phyloP scores from a whole-genome alignment of 805 yeast genomes.

The Debaryomyces castellii region DNA sequence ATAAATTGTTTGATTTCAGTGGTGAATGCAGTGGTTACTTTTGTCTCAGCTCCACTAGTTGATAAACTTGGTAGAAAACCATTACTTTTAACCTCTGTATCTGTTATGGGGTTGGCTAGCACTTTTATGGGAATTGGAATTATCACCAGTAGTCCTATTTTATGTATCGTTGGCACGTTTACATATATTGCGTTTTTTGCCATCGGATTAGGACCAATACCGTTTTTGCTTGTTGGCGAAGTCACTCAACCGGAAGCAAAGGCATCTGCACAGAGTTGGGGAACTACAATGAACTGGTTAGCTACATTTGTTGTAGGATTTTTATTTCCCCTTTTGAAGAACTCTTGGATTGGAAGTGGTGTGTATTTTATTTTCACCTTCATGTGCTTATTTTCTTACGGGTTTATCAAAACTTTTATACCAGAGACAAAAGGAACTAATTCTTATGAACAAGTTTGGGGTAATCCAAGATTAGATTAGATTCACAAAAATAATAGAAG shows the following conservation, averaged over 20 bases:
- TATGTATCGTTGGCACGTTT: conserved; percentile 65
- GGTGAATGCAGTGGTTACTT: conserved; percentile 73
- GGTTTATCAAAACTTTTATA: conserved; percentile 46
- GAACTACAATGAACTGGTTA: conserved; percentile 87
- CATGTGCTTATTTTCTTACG: conserved; percentile 50
- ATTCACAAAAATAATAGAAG: too few relatives aligned
- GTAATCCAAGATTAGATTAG: conserved; percentile 5
- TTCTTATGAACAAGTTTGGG: conserved; percentile 71
- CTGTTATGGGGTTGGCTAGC: conserved; percentile 66
- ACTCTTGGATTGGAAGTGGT: conserved; percentile 63
- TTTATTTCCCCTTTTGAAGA: conserved; percentile 72
- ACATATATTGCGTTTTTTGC: conserved; percentile 84
- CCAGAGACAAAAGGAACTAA: conserved; percentile 78
- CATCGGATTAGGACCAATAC: conserved; percentile 92
- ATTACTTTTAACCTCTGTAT: conserved; percentile 62
- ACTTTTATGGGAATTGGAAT: conserved; percentile 69
- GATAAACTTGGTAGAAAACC: conserved; percentile 75
- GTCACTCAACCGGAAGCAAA: conserved; percentile 79
- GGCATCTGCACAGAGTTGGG: conserved; percentile 89
- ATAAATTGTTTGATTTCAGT: conserved; percentile 77
- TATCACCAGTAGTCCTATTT: conserved; percentile 37
- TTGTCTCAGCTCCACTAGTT: conserved; percentile 70
- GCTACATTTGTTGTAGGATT: conserved; percentile 83
- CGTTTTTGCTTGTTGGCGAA: conserved; percentile 84
- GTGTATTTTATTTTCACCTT: conserved; percentile 72